Evolutionary conservation across 768 basidiomycete species (phyloP).

Genomic region (Panaeolus papilionaceus): DNA sequence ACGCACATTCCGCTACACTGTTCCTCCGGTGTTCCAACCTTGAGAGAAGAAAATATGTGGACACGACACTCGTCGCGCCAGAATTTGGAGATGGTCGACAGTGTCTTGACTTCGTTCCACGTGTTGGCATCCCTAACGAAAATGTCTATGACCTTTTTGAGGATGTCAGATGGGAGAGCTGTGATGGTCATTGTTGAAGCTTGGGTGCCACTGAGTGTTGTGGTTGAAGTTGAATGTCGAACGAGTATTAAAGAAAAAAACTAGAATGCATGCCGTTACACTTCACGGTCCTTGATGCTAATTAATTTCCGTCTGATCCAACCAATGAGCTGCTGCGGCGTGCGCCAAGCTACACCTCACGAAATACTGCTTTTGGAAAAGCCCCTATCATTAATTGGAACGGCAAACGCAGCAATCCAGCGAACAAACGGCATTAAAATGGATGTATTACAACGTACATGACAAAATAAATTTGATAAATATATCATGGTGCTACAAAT

Average conservation of each 20-base stretch:
- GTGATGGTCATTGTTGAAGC: background rate
- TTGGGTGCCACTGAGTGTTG: background rate
- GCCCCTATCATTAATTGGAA: background rate
- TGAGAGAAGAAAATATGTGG: slow-evolving; percentile 2
- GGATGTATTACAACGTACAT: too few species aligned
- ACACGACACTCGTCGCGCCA: slow-evolving; percentile 5
- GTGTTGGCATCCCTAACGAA: background rate
- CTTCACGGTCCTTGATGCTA: slow-evolving; percentile 5
- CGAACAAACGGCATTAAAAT: too few species aligned
- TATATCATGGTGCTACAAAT: too few species aligned
- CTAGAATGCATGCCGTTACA: background rate
- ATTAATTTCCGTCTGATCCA: slow-evolving; percentile 8
- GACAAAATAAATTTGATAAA: too few species aligned
- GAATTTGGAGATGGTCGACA: slow-evolving; percentile 2
- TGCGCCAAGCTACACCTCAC: background rate
- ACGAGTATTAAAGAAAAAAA: slow-evolving; percentile 3
- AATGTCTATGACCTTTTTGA: background rate
- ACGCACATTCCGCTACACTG: background rate
- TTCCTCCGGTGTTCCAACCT: background rate
- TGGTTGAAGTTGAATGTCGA: background rate
- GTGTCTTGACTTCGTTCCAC: background rate
- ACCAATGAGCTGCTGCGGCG: slow-evolving; percentile 1
- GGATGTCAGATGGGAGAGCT: background rate
- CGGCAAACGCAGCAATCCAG: too few species aligned
- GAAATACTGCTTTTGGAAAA: background rate